Percentiles rank a stretch among this genome's conserved stretches.
phyloP scores from a whole-genome alignment of 2,329 filamentous ascomycete genomes.

The Talaromyces funiculosus region DNA sequence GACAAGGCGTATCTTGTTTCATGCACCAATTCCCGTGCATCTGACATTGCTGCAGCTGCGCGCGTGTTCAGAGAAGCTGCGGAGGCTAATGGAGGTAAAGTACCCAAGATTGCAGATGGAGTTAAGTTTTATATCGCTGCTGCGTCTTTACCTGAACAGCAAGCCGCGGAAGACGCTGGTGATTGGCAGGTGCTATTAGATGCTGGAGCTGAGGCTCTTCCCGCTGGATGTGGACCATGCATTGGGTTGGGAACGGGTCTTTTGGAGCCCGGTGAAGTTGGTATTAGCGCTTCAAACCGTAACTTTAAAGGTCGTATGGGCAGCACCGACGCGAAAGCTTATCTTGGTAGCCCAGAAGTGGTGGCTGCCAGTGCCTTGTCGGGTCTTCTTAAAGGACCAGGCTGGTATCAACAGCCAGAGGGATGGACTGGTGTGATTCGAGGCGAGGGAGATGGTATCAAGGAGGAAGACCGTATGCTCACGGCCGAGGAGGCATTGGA shows the following conservation, averaged over 20 bases:
- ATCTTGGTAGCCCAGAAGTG: slow-evolving; percentile 82
- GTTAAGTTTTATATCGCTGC: slow-evolving; percentile 89
- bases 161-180: slow-evolving; percentile 68
- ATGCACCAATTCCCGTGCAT: slow-evolving; percentile 80
- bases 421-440: slow-evolving; percentile 57
- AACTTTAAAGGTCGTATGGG: slow-evolving; percentile 95
- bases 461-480: slow-evolving; percentile 58
- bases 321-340: slow-evolving; percentile 69
- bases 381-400: slow-evolving; percentile 57
- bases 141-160: slow-evolving; percentile 72
- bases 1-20: slow-evolving; percentile 83
- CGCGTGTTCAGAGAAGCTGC: slow-evolving; percentile 77
- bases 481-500: slow-evolving; percentile 66
- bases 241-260: slow-evolving; percentile 79
- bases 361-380: slow-evolving; percentile 81
- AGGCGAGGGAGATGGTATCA: slow-evolving; percentile 65
- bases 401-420: slow-evolving; percentile 68
- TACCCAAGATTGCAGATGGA: slow-evolving; percentile 65
- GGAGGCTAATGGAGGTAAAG: slow-evolving; percentile 51
- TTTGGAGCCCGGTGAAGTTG: slow-evolving; percentile 77
- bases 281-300: slow-evolving; percentile 75
- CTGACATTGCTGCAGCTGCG: slow-evolving; percentile 76
- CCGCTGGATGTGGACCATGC: slow-evolving; percentile 73
- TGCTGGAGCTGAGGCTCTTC: slow-evolving; percentile 68
- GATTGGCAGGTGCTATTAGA: slow-evolving; percentile 80